Percentiles rank a stretch among this genome's conserved stretches.
Evolutionary conservation across 2,329 filamentous ascomycete genomes (phyloP).

Genomic region (Ophiosphaerella narmari): DNA sequence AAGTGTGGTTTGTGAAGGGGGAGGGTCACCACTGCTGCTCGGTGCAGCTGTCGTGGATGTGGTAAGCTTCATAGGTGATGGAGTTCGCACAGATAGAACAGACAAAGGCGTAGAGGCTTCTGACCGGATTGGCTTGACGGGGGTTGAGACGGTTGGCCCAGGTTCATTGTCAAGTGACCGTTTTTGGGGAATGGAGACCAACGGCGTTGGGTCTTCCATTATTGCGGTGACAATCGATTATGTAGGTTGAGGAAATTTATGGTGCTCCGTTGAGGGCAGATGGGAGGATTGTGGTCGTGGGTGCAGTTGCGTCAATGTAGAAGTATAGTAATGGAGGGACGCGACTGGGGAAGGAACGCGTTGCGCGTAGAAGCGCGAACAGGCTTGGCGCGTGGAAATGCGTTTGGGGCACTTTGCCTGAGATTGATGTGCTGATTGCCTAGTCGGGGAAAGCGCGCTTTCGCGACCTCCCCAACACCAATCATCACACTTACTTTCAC

Average conservation of each 20-base stretch:
- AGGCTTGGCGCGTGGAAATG: conserved; percentile 17
- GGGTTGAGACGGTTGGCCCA: conserved; percentile 31
- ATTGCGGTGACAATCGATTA: conserved; percentile 1
- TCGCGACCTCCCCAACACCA: neutral
- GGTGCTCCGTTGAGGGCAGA: neutral
- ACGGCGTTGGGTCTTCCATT: conserved; percentile 36
- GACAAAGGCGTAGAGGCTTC: conserved; percentile 38
- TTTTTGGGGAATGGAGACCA: conserved; percentile 32
- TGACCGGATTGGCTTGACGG: conserved; percentile 31
- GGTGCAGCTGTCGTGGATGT: conserved; percentile 15
- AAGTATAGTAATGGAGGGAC: conserved; percentile 16
- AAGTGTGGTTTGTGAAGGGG: conserved; percentile 9
- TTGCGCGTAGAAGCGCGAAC: conserved; percentile 23
- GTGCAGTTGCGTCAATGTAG: conserved; percentile 5
- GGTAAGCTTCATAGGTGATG: conserved; percentile 30
- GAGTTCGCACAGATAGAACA: conserved; percentile 38
- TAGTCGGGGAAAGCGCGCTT: conserved; percentile 16
- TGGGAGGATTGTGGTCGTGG: conserved; percentile 6
- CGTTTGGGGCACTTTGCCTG: conserved; percentile 14
- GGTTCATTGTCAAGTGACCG: conserved; percentile 40
- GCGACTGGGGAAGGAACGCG: conserved; percentile 36
- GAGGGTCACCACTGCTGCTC: conserved; percentile 17
- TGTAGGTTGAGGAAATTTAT: conserved; percentile 7
- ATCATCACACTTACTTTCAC: neutral
- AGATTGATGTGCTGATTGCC: conserved; percentile 20